Percentiles rank a stretch among this genome's conserved stretches.
These are phyloP conservation scores for Schoenoplectus triqueter DNA, from an alignment of 202 grass and related monocot genomes.

Conservation along the genomic window DNA sequence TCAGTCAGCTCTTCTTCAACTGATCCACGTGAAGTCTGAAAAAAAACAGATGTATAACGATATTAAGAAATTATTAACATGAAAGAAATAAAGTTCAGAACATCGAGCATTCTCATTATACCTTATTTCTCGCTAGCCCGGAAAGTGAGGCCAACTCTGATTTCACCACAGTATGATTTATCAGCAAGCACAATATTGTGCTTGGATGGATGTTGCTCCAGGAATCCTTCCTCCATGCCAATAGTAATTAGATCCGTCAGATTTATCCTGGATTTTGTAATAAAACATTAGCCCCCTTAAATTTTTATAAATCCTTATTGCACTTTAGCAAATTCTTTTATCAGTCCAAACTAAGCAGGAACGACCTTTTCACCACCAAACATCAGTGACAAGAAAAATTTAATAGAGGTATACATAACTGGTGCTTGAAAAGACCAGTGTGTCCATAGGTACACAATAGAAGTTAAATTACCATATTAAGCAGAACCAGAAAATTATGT, in stretches of 20 bases:
- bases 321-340: background rate
- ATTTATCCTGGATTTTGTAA: conserved; percentile 59
- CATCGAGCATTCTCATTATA: background rate
- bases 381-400: background rate
- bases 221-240: conserved; percentile 62
- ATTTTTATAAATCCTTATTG: background rate
- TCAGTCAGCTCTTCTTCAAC: conserved; percentile 45
- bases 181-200: conserved; percentile 68
- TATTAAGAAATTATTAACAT: background rate
- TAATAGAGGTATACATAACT: background rate
- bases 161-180: conserved; percentile 66
- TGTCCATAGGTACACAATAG: background rate
- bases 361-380: background rate
- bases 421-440: background rate
- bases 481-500: background rate
- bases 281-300: background rate
- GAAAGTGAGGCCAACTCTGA: conserved; percentile 69
- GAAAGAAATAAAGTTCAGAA: background rate
- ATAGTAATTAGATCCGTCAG: conserved; percentile 67
- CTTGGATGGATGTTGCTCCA: conserved; percentile 48
- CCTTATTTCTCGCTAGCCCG: conserved; percentile 45
- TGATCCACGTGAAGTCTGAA: conserved; percentile 24
- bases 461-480: background rate
- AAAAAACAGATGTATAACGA: background rate
- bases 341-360: background rate